Evolutionary conservation across 2,329 filamentous ascomycete genomes (phyloP).

Genomic region (Paecilomyces niveus): DNA sequence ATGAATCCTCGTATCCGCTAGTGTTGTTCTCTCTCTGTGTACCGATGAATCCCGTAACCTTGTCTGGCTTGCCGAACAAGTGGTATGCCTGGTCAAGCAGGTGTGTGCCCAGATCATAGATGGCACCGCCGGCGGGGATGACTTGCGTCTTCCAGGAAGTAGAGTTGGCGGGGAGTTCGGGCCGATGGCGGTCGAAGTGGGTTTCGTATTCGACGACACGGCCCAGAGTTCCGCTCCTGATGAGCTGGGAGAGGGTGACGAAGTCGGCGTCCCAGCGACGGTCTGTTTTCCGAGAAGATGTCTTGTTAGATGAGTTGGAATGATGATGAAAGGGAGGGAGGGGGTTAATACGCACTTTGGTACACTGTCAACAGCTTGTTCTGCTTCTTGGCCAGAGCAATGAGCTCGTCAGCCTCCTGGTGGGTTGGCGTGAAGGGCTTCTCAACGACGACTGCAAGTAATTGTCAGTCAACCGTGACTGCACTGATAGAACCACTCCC

Average conservation of each 20-base stretch:
- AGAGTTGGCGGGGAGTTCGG: constrained; percentile 43
- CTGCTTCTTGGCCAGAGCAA: constrained; percentile 46
- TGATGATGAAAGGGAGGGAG: no score
- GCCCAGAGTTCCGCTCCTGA: constrained; percentile 55
- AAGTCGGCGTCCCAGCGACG: constrained; percentile 74
- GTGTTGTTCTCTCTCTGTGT: constrained; percentile 56
- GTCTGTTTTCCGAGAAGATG: constrained; percentile 31
- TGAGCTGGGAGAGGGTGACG: constrained; percentile 58
- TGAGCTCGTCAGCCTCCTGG: constrained; percentile 59
- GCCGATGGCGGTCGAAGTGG: constrained; percentile 70
- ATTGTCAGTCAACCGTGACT: neutral
- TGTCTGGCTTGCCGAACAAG: constrained; percentile 61
- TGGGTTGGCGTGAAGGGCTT: constrained; percentile 74
- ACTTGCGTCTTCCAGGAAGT: constrained; percentile 61
- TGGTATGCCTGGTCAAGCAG: constrained; percentile 67
- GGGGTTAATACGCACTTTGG: constrained; percentile 49
- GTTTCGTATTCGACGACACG: constrained; percentile 71
- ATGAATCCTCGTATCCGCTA: constrained; percentile 41
- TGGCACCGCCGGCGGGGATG: constrained; percentile 58
- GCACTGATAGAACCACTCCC: neutral
- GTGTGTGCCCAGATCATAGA: constrained; percentile 72
- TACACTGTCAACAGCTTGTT: constrained; percentile 58
- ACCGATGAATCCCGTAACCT: constrained; percentile 62
- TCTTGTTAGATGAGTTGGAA: no score
- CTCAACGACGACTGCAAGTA: constrained; percentile 58